Evolutionary conservation across 305 asterid species (phyloP), one percentile per base, ranked within the genome.

Genomic region (Fraxinus baroniana): DNA sequence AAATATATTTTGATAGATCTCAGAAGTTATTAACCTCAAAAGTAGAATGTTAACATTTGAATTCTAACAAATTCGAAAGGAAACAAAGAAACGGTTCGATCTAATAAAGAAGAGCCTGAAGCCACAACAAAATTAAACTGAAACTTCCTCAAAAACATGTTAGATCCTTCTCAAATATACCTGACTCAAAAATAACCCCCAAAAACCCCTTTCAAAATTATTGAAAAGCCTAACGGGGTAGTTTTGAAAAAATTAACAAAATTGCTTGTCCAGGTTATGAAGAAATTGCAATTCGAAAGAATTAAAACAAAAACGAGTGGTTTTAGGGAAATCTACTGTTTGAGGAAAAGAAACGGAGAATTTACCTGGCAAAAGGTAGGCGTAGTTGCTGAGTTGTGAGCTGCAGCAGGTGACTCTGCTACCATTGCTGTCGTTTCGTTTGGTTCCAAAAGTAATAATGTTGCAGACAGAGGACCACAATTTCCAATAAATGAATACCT

Each of bases 401-500:
- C 80, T n/a, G 81, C 68, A 28, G 80, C 83, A 8, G 88, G 87
- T 44, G 30, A 68, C 72, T 64, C 77, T 74, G 62, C 70, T 41
- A 64, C 77, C 81, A 60, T 28, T 26, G 84, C 52, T 35, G 20
- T 52, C 22, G 62, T 52, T 77, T 0, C 64, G 82, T 78, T 80
- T 66, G 87, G 70, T 39, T 86, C 80, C 60, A 18, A 39, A 79
- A 73, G 77, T 39, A 35, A 22, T 35, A 33, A 76, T 87, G 88
- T 80, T 86, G 85, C 80, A 84, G 84, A 84, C 35, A 84, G 57
- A 86, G 89, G 89, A 77, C 87, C 86, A 76, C 87, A 83, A 73
- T 76, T 82, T 76, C 87, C 88, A 80, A 84, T 20, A 57, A 82
- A 81, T 81, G 81, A 74, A 35, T 64, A 68, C 12, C 52, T 13